Evolutionary conservation across 495 filamentous ascomycete genomes (phyloP).

Genomic region (Hypoxylon crocopeplum): DNA sequence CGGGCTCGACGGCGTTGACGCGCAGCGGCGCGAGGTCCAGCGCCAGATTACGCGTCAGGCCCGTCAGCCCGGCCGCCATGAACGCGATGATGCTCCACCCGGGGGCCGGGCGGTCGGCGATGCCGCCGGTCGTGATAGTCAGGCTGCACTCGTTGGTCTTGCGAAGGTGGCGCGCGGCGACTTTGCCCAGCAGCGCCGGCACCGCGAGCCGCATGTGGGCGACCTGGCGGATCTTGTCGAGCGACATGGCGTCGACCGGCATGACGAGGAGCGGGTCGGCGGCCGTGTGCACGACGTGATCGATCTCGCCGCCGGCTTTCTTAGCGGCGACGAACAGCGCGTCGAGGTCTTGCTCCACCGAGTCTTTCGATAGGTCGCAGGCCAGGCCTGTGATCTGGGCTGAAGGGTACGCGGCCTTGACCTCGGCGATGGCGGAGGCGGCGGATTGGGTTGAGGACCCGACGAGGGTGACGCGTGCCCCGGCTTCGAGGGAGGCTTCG

Average conservation of each 20-base stretch:
- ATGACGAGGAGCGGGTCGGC: constrained; percentile 50
- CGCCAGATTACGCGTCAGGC: constrained; percentile 59
- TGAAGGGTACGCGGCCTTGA: constrained; percentile 45
- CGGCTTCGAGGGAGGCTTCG: constrained; percentile 55
- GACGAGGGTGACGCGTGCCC: constrained; percentile 60
- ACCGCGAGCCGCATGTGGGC: constrained; percentile 60
- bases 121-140: constrained; percentile 60
- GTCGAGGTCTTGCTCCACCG: constrained; percentile 55
- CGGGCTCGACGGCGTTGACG: constrained; percentile 66
- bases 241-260: constrained; percentile 46
- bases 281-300: constrained; percentile 71
- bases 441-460: constrained; percentile 57
- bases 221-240: constrained; percentile 45
- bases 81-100: constrained; percentile 56
- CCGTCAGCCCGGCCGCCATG: constrained; percentile 46
- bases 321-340: constrained; percentile 50
- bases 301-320: constrained; percentile 45
- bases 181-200: constrained; percentile 62
- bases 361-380: constrained; percentile 57
- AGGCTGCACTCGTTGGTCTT: constrained; percentile 51
- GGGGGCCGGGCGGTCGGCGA: constrained; percentile 51
- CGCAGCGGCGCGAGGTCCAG: constrained; percentile 64
- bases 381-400: constrained; percentile 46
- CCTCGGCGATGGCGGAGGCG: constrained; percentile 41
- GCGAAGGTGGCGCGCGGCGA: constrained; percentile 53